Conservation (phyloP, 1,284 basidiomycete genomes). For the Retiboletus fuscus region DNA sequence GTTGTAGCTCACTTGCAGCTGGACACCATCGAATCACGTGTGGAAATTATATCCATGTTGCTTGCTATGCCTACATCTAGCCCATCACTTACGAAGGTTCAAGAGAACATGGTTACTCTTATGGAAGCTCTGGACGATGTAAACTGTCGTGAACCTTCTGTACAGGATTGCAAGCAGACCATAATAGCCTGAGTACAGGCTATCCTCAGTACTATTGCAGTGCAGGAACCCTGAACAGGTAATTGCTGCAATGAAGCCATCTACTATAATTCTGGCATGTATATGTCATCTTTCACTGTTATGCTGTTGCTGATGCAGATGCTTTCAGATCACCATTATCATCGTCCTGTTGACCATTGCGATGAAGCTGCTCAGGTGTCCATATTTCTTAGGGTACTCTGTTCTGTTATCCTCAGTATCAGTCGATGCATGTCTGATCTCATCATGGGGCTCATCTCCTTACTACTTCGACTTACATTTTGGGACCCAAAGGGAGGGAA, state of each 20-base stretch:
- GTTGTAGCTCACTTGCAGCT: too few species aligned
- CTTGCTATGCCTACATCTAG: background rate
- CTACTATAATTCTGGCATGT: too few species aligned
- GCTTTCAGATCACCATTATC: constrained; percentile 2
- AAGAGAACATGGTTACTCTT: background rate
- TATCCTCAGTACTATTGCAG: background rate
- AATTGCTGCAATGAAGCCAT: background rate
- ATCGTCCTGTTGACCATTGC: background rate
- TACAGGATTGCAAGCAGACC: background rate
- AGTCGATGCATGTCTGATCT: constrained; percentile 1
- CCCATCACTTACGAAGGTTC: background rate
- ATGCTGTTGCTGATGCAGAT: background rate
- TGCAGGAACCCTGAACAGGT: accelerated
- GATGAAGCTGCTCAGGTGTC: constrained; percentile 13
- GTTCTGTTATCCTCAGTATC: constrained; percentile 2
- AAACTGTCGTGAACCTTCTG: background rate
- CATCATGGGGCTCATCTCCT: constrained; percentile 9
- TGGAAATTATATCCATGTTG: background rate
- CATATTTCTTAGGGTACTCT: constrained; percentile 13
- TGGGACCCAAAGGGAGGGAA: background rate
- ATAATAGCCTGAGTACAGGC: too few species aligned
- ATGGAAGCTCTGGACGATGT: background rate
- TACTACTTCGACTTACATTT: constrained; percentile 4
- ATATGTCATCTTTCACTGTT: too few species aligned
- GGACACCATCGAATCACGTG: too few species aligned